Base-by-base conservation (phyloP, 441 rosid species). In the Erysimum cheiri region DNA sequence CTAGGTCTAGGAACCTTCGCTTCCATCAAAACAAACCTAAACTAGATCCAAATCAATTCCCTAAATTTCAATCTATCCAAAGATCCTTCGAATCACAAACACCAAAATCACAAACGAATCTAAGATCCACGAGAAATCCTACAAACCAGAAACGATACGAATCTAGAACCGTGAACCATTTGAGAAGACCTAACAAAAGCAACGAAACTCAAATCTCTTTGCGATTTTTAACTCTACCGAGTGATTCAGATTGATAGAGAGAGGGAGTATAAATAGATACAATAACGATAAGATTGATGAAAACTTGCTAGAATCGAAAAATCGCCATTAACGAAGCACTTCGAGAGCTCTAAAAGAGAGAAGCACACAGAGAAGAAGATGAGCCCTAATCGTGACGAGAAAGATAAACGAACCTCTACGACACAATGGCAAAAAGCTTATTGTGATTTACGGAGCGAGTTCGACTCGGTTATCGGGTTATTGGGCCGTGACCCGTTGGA, bases 21-120 rank as follows among this genome's bases (percentile, higher is more conserved):
- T 70, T 90, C 96, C 95, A 92, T 90, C 35, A 3, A 35, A 67
- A 31, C 64, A 73, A 75, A 1, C 74, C 71, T 15, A 22, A 63
- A 32, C 75, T 53, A 69, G 63, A 68, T 59, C 46, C 33, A 8
- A 47, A 57, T 32, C 59, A 64, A 64, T 26, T 4, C n/a, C 49
- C 24, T 59, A 59, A 5, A 37, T 39, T 22, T 13, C 22, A 54
- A 31, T 31, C 37, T 8, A 43, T 60, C 70, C 60, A 47, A 72
- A 60, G 31, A 33, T 24, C 46, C 37, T 63, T 29, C 63, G 50
- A 55, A 31, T 29, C 39, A 12, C 24, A 67, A 32, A 29, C 17
- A 11, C 43, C 17, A 39, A 29, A 67, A 67, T 40, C 14, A 32
- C 26, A 44, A 11, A 39, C 24, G 24, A 65, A 58, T 61, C 53